Evolutionary conservation across 2,329 filamentous ascomycete genomes (phyloP).

Genomic region (Sporothrix luriei): DNA sequence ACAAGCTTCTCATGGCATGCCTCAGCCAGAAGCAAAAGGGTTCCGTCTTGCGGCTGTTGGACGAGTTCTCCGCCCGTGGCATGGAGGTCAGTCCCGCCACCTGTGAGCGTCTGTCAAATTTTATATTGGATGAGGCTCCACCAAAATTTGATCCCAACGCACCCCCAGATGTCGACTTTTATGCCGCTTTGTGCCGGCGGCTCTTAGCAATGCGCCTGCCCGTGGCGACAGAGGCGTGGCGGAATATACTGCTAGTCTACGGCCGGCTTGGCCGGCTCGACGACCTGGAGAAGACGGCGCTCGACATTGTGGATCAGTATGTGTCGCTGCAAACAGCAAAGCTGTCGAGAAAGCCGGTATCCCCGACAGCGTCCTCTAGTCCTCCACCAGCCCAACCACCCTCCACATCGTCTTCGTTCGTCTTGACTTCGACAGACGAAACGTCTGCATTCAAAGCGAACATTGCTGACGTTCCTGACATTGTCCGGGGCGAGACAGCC

Average conservation of each 20-base stretch:
- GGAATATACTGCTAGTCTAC: conserved; percentile 49
- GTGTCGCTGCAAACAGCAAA: conserved; percentile 34
- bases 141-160: conserved; percentile 36
- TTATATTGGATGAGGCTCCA: conserved; percentile 41
- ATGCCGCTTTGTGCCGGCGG: conserved; percentile 43
- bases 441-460: conserved; percentile 51
- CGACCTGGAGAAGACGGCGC: conserved; percentile 50
- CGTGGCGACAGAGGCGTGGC: conserved; percentile 49
- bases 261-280: conserved; percentile 49
- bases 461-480: conserved; percentile 47
- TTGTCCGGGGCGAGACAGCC: conserved; percentile 38
- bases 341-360: not conserved
- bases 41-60: conserved; percentile 43
- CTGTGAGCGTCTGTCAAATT: conserved; percentile 39
- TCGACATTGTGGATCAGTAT: conserved; percentile 50
- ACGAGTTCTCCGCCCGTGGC: conserved; percentile 45
- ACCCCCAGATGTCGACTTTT: conserved; percentile 40
- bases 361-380: not conserved
- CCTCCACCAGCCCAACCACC: not conserved
- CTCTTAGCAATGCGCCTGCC: conserved; percentile 48
- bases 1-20: conserved; percentile 42
- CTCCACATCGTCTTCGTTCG: not conserved
- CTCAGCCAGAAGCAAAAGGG: conserved; percentile 38
- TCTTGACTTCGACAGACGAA: conserved; percentile 36
- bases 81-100: conserved; percentile 40